Percentiles rank a stretch among this genome's conserved stretches.
Evolutionary conservation across 495 filamentous ascomycete genomes (phyloP).

Genomic region (Daldinia loculata): DNA sequence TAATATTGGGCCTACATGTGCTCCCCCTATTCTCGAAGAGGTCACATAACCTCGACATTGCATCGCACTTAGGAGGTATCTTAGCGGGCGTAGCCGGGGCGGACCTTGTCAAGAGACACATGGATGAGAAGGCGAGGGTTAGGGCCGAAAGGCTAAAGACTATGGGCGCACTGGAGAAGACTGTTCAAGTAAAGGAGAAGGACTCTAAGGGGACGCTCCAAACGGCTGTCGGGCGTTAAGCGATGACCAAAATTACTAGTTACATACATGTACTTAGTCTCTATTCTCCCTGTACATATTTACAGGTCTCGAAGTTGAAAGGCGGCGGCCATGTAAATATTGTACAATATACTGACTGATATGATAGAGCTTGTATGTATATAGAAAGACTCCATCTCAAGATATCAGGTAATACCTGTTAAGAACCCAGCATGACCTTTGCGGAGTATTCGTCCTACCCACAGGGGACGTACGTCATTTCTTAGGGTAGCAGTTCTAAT

Average conservation of each 20-base stretch:
- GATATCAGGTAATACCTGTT: not conserved
- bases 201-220: conserved; percentile 1
- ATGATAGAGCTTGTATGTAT: conserved; percentile 10
- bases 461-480: conserved; percentile 31
- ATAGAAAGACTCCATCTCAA: conserved; percentile 4
- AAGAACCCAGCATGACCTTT: not conserved
- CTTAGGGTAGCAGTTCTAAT: conserved; percentile 15
- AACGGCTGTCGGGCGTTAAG: conserved; percentile 5
- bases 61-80: conserved; percentile 77
- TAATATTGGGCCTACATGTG: conserved; percentile 59
- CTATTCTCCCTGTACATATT: conserved; percentile 14
- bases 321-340: not conserved
- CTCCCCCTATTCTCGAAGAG: conserved; percentile 49
- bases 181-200: conserved; percentile 25
- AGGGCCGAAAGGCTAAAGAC: conserved; percentile 39
- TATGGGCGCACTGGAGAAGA: conserved; percentile 26
- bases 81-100: conserved; percentile 57
- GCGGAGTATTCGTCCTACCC: conserved; percentile 11
- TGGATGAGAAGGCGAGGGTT: conserved; percentile 40
- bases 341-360: conserved; percentile 3
- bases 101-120: conserved; percentile 38
- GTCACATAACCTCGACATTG: conserved; percentile 64
- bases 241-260: not conserved
- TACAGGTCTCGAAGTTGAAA: not conserved
- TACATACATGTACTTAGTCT: not conserved